Base-by-base conservation (phyloP, 129 eudicot species). In the Oenanthe sinensis region DNA sequence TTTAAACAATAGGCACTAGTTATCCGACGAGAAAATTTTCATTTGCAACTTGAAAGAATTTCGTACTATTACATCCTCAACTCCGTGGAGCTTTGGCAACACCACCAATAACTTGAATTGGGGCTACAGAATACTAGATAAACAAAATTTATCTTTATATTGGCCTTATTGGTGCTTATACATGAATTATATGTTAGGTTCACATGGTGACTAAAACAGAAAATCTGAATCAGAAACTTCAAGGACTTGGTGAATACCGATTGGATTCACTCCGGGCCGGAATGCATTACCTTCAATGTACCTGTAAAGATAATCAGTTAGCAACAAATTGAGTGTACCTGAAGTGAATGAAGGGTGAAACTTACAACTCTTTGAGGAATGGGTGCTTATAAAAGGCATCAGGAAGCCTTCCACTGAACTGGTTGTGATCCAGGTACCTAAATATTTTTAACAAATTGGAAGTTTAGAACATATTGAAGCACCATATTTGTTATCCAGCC, bases 351-450 rank as follows among this genome's bases (percentile, higher is more conserved):
- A 45, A 46, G 6, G 22, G 37, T 5, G 50, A 44, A 40, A 75
- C 97, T 90, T 79, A 91, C 98, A 95, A 82, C 82, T 95, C 98
- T 85, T 95, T 95, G 36, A 95, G 76, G 86, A 88, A 95, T 36
- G 92, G 92, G 82, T 95, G 98, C 84, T 90, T 95, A 79, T 95
- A 95, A 85, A 95, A 95, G 81, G 92, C 96, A 75, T 95, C 99
- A 44, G 99, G 97, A 81, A 95, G 92, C 48, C 97, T 88, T 78
- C 99, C 97, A 54, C 89, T 88, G 83, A 95, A 90, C 84, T 91
- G 97, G 83, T 95, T 95, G 86, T 95, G 99, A 92, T 91, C 99
- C 88, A 95, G 52, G 86, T 88, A 95, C 91, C 99, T 95, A 86
- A 86, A 26, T 10, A 39, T n/a, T 45, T 60, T 9, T 19, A 14